phyloP scores from a whole-genome alignment of 2,329 filamentous ascomycete genomes.

The Beauveria rudraprayagi region DNA sequence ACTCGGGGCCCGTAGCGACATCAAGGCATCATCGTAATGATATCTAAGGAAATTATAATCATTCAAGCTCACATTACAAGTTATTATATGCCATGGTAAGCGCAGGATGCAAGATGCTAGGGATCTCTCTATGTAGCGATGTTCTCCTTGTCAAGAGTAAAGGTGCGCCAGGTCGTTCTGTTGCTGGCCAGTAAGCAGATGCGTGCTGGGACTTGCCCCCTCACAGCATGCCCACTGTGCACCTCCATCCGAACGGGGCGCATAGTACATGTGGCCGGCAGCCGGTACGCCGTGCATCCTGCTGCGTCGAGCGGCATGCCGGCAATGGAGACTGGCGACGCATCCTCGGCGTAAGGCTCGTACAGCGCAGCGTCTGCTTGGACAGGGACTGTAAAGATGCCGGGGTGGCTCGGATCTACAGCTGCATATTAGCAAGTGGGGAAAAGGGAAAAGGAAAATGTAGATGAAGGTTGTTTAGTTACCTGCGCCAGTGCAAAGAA shows the following conservation, averaged over 20 bases:
- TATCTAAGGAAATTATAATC: not conserved
- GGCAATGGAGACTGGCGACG: constrained; percentile 7
- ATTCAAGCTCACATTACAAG: not conserved
- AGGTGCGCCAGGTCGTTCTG: constrained; percentile 39
- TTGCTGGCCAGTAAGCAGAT: constrained; percentile 44
- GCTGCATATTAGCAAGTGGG: not conserved
- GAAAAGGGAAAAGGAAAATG: not conserved
- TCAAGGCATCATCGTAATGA: not conserved
- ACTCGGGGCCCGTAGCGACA: constrained; percentile 19
- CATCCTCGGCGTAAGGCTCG: constrained; percentile 24
- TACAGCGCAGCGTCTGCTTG: constrained; percentile 29
- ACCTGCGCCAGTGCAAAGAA: constrained; percentile 44
- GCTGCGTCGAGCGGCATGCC: constrained; percentile 12
- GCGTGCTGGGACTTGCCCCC: constrained; percentile 40
- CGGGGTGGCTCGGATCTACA: constrained; percentile 19
- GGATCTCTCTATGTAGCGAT: not conserved
- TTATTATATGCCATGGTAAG: not conserved
- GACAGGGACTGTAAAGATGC: constrained; percentile 29
- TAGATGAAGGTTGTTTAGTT: constrained; percentile 4
- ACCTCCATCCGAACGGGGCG: constrained; percentile 45
- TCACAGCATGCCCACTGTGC: constrained; percentile 32
- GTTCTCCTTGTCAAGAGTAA: constrained; percentile 16
- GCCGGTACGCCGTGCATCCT: constrained; percentile 16
- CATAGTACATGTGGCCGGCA: constrained; percentile 21
- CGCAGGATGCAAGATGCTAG: not conserved